Percentiles rank a stretch among this genome's conserved stretches.
Evolutionary conservation across 768 basidiomycete species (phyloP).

Genomic region (Boletus insuetus): DNA sequence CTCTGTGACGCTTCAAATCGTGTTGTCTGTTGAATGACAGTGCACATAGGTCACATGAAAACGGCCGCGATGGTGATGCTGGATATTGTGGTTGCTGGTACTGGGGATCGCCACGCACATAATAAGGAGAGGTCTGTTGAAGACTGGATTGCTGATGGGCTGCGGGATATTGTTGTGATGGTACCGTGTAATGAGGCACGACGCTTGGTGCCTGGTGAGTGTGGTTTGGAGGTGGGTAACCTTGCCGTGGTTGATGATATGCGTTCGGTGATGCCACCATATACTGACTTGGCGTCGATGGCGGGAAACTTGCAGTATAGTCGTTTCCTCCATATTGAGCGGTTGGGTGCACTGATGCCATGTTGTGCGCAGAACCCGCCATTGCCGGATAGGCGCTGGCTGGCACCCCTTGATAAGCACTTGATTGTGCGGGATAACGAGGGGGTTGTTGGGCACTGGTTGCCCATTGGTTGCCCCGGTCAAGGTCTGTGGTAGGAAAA

Average conservation of each 20-base stretch:
- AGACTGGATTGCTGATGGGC: conserved; percentile 17
- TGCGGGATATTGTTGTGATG: conserved; percentile 30
- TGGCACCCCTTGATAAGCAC: conserved; percentile 19
- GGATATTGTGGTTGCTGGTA: conserved; percentile 45
- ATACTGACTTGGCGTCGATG: conserved; percentile 24
- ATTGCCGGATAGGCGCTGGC: conserved; percentile 19
- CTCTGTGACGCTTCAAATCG: conserved; percentile 79
- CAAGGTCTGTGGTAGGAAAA: conserved; percentile 16
- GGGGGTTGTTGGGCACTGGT: conserved; percentile 17
- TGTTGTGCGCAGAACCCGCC: conserved; percentile 13
- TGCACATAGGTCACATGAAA: conserved; percentile 69
- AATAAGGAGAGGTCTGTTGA: conserved; percentile 33
- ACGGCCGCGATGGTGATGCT: conserved; percentile 59
- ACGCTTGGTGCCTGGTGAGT: conserved; percentile 33
- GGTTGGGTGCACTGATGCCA: conserved; percentile 19
- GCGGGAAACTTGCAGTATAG: conserved; percentile 18
- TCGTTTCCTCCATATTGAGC: conserved; percentile 22
- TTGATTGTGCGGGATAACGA: conserved; percentile 25
- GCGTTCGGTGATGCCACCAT: conserved; percentile 5
- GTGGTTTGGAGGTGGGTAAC: conserved; percentile 25
- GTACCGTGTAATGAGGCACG: conserved; percentile 32
- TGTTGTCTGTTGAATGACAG: conserved; percentile 85
- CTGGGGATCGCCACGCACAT: conserved; percentile 29
- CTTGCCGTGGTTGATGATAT: conserved; percentile 27
- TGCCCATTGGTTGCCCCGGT: conserved; percentile 25